phyloP scores from a whole-genome alignment of 139 green algal genomes.

The Coelastrella sp. region DNA sequence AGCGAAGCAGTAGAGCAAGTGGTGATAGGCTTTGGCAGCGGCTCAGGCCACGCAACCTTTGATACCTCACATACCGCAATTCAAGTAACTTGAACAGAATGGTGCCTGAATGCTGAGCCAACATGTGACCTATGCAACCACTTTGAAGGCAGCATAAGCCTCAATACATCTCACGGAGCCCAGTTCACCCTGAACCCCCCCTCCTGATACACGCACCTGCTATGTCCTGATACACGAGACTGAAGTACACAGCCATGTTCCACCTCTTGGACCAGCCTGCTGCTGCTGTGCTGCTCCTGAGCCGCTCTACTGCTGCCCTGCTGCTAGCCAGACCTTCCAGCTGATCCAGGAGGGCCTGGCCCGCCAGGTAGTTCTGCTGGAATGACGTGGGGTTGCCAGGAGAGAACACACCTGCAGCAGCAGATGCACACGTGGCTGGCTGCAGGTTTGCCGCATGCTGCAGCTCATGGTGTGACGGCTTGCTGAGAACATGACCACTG shows the following conservation, averaged over 20 bases:
- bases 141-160: no score
- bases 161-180: no score
- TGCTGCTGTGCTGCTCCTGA: constrained; percentile 72
- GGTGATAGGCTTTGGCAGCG: no score
- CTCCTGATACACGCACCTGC: constrained; percentile 48
- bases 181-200: no score
- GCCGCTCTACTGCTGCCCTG: constrained; percentile 60
- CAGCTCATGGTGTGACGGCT: no score
- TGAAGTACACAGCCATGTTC: constrained; percentile 97
- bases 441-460: no score
- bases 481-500: no score
- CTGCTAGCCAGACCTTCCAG: constrained; percentile 70
- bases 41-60: no score
- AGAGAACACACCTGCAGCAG: constrained; percentile 81
- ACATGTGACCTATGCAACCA: no score
- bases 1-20: not conserved
- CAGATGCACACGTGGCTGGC: not conserved
- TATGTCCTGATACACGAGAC: constrained; percentile 84
- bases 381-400: constrained; percentile 89
- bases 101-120: no score
- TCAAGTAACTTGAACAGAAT: no score
- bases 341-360: constrained; percentile 47
- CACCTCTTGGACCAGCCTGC: constrained; percentile 82
- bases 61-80: no score
- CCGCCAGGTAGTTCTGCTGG: constrained; percentile 84